Evolutionary conservation across 805 yeast species (phyloP), one percentile per base, ranked within the genome.

Genomic region (Starmerella davenportii): DNA sequence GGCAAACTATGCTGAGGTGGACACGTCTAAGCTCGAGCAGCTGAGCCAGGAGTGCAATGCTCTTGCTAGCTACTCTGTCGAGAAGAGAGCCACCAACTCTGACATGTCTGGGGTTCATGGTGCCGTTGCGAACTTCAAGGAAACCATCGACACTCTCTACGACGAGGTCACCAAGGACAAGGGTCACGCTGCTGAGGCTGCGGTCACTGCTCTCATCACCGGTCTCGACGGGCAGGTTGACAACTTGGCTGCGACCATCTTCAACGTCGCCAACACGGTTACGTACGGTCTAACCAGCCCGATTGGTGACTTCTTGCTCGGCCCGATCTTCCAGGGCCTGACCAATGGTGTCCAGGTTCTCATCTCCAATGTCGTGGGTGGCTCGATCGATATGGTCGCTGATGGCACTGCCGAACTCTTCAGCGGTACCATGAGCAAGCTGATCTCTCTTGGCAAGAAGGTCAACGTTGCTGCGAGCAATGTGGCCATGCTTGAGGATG

Each of bases 211-310:
- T 25, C 38, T 43, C 36, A 50, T 56, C 38, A 51, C 58, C 18
- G 60, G 59, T 29, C 43, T 53, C 16, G 61, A 56, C 41, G 52
- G 54, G 17, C 60, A 56, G 44, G 44, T 51, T 38, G 59, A 56
- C 40, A 56, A 56, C 42, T 41, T 45, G 9, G 45, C 50, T 21
- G 52, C 52, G 18, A 40, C 43, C 16, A n/a, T 45, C 21, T 14
- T 39, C 15, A 28, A 39, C 31, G 49, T 21, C 37, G 37, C 37
- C n/a, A 37, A 41, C 42, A 37, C 37, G 5, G 43, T 40, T 20
- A 45, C 51, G 2, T 23, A 41, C 29, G 51, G 51, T 27, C 17
- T 40, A 20, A 43, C 49, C 17, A 37, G 38, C 30, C 41, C 36
- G 3, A 34, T 48, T 27, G 50, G 47, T 24, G 38, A 47, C 35